A percentile compares a stretch with the other conserved stretches of the same genome.
These are phyloP conservation scores for Fusarium sp. DNA, from an alignment of 2,329 filamentous ascomycete species.

Conservation along the genomic window DNA sequence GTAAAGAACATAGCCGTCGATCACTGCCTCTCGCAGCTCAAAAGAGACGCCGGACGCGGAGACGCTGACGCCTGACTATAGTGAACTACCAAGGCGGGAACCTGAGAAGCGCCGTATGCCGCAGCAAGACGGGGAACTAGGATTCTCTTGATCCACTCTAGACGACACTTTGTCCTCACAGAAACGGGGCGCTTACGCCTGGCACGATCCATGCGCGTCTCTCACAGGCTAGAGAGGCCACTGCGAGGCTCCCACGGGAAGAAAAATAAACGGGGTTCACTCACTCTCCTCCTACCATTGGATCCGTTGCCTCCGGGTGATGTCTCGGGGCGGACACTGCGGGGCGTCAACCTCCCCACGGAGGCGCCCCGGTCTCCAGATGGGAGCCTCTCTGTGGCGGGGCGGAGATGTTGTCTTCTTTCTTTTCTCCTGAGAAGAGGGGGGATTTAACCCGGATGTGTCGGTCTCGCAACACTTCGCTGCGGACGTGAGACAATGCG, in stretches of 20 bases:
- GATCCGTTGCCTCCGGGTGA: slow-evolving; percentile 27
- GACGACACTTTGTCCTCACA: slow-evolving; percentile 22
- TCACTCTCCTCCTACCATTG: slow-evolving; percentile 19
- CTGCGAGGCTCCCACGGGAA: slow-evolving; percentile 28
- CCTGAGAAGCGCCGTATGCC: slow-evolving; percentile 26
- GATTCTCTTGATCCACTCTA: slow-evolving; percentile 15
- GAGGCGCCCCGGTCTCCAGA: slow-evolving; percentile 24
- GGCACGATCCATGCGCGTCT: not conserved
- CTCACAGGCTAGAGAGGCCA: slow-evolving; percentile 27
- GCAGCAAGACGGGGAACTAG: slow-evolving; percentile 17
- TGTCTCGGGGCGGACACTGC: slow-evolving; percentile 35
- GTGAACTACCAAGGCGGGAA: slow-evolving; percentile 14
- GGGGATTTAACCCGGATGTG: slow-evolving; percentile 24
- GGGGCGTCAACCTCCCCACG: slow-evolving; percentile 28
- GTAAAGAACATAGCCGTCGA: slow-evolving; percentile 11
- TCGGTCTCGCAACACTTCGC: slow-evolving; percentile 27
- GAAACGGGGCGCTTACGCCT: slow-evolving; percentile 27
- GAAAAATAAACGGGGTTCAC: slow-evolving; percentile 10
- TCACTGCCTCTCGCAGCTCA: slow-evolving; percentile 22
- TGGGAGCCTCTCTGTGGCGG: slow-evolving; percentile 19
- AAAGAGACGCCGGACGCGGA: slow-evolving; percentile 32
- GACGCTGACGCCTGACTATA: slow-evolving; percentile 22
- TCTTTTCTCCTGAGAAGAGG: slow-evolving; percentile 17
- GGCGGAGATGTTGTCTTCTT: slow-evolving; percentile 7
- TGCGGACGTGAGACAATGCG: slow-evolving; percentile 29